Conservation (phyloP, 805 yeast genomes). For the Wickerhamomyces chaumierensis region DNA sequence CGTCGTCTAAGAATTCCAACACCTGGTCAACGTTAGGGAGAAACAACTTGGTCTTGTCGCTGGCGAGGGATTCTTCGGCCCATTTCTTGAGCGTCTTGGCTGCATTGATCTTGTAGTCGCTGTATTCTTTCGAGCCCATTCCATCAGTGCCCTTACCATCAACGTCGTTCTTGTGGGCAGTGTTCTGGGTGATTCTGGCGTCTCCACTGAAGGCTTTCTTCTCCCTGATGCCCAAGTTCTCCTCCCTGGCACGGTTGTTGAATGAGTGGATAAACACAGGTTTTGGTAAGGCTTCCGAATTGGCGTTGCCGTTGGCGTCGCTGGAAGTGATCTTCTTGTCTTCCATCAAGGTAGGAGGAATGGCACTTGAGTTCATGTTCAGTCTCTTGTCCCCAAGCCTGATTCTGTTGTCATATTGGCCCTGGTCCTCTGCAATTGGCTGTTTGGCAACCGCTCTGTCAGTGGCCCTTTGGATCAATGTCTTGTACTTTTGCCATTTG, state of each 20-base stretch:
- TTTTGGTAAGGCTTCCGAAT: background rate
- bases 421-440: too few relatives aligned
- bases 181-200: constrained; percentile 61
- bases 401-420: background rate
- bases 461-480: background rate
- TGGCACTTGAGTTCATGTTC: background rate
- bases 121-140: constrained; percentile 33
- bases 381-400: background rate
- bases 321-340: background rate
- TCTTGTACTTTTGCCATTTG: constrained; percentile 28
- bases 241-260: constrained; percentile 82
- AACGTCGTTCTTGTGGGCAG: constrained; percentile 61
- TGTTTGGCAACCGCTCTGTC: too few relatives aligned
- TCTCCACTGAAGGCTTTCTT: constrained; percentile 74
- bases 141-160: constrained; percentile 67
- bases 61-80: constrained; percentile 33
- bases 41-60: constrained; percentile 26
- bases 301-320: constrained; percentile 10
- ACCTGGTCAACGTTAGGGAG: constrained; percentile 53
- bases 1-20: constrained; percentile 39
- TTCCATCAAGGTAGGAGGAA: constrained; percentile 6
- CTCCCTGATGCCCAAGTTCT: constrained; percentile 76
- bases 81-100: constrained; percentile 43
- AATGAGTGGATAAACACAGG: constrained; percentile 39
- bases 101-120: constrained; percentile 40